phyloP scores from a whole-genome alignment of 495 filamentous ascomycete species.

The Neurospora africana region DNA sequence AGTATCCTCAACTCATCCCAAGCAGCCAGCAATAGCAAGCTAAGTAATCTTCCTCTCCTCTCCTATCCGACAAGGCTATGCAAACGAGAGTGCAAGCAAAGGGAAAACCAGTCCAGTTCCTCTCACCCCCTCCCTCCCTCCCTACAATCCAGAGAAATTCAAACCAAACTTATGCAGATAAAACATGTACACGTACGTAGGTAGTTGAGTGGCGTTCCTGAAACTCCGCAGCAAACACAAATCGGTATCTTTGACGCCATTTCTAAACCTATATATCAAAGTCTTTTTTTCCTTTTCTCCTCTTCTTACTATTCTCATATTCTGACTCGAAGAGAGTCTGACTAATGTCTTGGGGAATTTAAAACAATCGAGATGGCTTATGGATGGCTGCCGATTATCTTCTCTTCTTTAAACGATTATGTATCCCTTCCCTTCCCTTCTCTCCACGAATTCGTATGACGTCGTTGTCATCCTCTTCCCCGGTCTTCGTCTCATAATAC shows the following conservation, averaged over 20 bases:
- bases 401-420: not conserved
- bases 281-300: not conserved
- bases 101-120: not conserved
- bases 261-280: not conserved
- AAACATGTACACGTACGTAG: not conserved
- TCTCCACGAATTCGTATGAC: not conserved
- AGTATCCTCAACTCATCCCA: not conserved
- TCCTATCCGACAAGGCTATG: not conserved
- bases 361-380: not conserved
- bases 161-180: not conserved
- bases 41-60: not conserved
- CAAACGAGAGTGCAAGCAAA: not conserved
- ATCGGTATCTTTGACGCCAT: not conserved
- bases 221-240: not conserved
- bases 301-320: not conserved
- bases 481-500: not conserved
- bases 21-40: not conserved
- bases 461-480: conserved; percentile 5
- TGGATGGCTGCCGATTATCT: not conserved
- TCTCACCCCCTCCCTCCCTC: not conserved
- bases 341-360: not conserved
- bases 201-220: not conserved
- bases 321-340: not conserved
- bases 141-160: not conserved
- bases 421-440: not conserved